Evolutionary conservation across 2,329 filamentous ascomycete genomes (phyloP), one percentile per base, ranked within the genome.

Genomic region (Fusarium sp.): DNA sequence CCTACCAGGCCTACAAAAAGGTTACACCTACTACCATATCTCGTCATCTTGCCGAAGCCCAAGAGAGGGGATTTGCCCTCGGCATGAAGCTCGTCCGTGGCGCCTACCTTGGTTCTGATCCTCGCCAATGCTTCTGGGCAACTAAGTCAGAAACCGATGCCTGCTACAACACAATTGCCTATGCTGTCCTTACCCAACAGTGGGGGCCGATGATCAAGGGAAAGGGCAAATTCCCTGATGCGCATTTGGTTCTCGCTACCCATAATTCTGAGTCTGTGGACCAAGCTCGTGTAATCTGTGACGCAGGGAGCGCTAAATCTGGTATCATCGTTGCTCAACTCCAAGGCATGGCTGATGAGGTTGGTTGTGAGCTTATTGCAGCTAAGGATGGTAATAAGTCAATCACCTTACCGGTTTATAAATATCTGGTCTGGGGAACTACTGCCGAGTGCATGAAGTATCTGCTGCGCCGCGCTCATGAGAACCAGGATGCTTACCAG

Each of bases 311-410:
- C 6, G 80, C 80, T 57, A 79, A 78, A 73, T 79, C 77, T 0
- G 75, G 76, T 15, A 73, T 82, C 24, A 76, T 78, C 1, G 83
- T 81, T 59, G 83, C 92, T 6, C 94, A 97, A 81, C 87, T 98
- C 2, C 92, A 95, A 82, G 94, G 95, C 38, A 98, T 98, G 95
- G 95, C 95, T 2, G 95, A 98, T 72, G 94, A 98, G 76, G 89
- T 98, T 52, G 93, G 91, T 77, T 90, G 87, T 75, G 87, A 89
- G 76, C 80, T 91, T 13, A 77, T 81, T 26, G 76, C 80, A 59
- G 77, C 78, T 4, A 74, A 75, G 51, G 70, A 73, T 40, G 68
- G 73, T 3, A 73, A 74, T 19, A 66, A 62, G 45, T 57, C 72
- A 3, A 46, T 71, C 8, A 59, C 69, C 4, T 82, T 91, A 39